phyloP scores from a whole-genome alignment of 441 rosid species.

The Gossypium trilobum region DNA sequence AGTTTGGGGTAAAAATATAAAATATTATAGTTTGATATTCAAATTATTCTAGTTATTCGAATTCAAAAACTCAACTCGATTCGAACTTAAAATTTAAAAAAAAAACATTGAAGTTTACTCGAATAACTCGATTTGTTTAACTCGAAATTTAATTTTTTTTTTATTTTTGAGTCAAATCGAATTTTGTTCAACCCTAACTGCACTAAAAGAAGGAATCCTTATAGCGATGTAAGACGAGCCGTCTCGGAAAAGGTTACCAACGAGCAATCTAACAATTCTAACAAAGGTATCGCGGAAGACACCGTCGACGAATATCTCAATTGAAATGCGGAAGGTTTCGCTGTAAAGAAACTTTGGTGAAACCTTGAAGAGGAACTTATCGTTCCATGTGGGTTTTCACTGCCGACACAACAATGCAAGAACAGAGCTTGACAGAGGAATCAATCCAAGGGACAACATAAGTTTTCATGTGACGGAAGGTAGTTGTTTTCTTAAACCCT shows the following conservation, averaged over 20 bases:
- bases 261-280: not conserved
- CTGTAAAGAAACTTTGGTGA: not conserved
- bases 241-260: not conserved
- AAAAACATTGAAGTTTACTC: no score
- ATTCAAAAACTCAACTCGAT: no score
- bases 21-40: no score
- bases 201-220: not conserved
- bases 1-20: no score
- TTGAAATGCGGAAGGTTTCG: not conserved
- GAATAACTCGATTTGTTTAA: no score
- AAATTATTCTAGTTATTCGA: no score
- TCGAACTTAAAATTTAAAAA: rapidly evolving
- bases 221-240: not conserved
- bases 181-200: no score
- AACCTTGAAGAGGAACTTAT: not conserved
- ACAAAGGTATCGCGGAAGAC: not conserved
- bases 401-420: not conserved
- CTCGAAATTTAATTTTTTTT: no score
- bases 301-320: not conserved
- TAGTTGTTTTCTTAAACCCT: not conserved
- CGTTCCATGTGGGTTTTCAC: not conserved
- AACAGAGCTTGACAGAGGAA: not conserved
- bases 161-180: no score
- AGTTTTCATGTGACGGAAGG: not conserved
- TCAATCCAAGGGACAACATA: not conserved